Evolutionary conservation across 371 early-diverging fungal species (phyloP).

Genomic region (Syncephalis plumigaleata): DNA sequence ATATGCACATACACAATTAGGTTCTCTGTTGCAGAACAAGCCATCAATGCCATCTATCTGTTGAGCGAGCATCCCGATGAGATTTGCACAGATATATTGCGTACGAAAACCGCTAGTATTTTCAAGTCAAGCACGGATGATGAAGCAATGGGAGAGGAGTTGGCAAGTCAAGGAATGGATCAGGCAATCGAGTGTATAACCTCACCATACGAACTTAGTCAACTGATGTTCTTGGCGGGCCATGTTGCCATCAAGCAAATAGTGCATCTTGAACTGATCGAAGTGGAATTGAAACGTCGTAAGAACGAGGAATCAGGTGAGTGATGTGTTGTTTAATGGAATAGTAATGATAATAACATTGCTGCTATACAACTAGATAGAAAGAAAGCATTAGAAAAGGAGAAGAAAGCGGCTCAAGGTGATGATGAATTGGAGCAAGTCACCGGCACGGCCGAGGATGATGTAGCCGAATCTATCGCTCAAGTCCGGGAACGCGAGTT

Average conservation of each 20-base stretch:
- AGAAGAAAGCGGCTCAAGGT: slow-evolving; percentile 7
- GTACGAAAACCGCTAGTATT: slow-evolving; percentile 23
- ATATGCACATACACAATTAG: slow-evolving; percentile 14
- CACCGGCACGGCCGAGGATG: slow-evolving; percentile 84
- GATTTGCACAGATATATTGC: slow-evolving; percentile 55
- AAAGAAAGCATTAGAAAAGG: background rate
- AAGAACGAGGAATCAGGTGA: slow-evolving; percentile 19
- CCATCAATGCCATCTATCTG: slow-evolving; percentile 72
- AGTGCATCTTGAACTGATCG: slow-evolving; percentile 81
- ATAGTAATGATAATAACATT: background rate
- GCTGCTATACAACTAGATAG: background rate
- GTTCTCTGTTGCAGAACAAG: slow-evolving; percentile 86
- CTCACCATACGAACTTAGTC: slow-evolving; percentile 51
- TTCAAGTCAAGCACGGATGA: slow-evolving; percentile 7
- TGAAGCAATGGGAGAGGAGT: background rate
- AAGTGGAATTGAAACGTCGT: slow-evolving; percentile 68
- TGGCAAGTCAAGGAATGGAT: background rate
- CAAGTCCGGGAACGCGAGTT: slow-evolving; percentile 82
- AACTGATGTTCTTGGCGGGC: slow-evolving; percentile 80
- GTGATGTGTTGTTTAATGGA: background rate
- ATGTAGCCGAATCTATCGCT: slow-evolving; percentile 72
- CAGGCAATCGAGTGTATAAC: slow-evolving; percentile 3
- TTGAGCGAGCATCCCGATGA: slow-evolving; percentile 78
- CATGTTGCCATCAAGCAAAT: slow-evolving; percentile 91
- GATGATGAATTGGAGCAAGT: slow-evolving; percentile 82